These are phyloP conservation scores for grape (Vitis vinifera) DNA, from an alignment of 164 flowering plant species.

Conservation along the genomic window DNA sequence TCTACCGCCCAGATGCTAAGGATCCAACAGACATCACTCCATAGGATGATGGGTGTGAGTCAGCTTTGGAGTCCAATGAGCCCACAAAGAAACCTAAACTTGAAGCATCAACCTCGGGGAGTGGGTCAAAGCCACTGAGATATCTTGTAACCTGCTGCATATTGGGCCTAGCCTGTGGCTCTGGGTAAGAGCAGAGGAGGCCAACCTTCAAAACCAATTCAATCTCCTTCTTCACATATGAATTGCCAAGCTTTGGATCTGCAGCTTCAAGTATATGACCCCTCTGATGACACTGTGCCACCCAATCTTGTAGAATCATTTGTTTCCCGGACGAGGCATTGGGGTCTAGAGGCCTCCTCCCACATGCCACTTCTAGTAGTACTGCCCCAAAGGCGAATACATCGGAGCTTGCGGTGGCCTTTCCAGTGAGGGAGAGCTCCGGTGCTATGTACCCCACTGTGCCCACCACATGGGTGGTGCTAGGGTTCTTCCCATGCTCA, in stretches of 20 bases:
- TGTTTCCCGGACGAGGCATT: neutral
- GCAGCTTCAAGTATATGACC: neutral
- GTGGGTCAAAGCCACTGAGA: neutral
- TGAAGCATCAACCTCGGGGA: neutral
- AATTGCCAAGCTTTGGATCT: neutral
- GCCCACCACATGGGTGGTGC: constrained; percentile 1
- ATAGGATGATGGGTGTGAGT: no score
- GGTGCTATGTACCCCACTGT: constrained; percentile 1
- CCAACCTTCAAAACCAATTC: neutral
- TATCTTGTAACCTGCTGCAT: neutral
- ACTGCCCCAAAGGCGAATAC: neutral
- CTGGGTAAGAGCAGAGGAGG: neutral
- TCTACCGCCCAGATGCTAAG: no score
- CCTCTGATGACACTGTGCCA: neutral
- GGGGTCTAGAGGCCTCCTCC: neutral
- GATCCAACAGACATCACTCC: no score
- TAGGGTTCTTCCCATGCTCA: constrained; percentile 1
- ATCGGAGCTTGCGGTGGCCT: neutral
- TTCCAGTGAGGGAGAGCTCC: neutral
- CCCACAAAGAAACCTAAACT: neutral
- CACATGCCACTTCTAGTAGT: neutral
- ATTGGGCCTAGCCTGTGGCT: neutral
- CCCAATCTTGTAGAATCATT: neutral
- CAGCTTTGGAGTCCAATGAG: no score
- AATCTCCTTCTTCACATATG: neutral